Base-by-base conservation (phyloP, 306 rosid species). In the Lathyrus sativus region DNA sequence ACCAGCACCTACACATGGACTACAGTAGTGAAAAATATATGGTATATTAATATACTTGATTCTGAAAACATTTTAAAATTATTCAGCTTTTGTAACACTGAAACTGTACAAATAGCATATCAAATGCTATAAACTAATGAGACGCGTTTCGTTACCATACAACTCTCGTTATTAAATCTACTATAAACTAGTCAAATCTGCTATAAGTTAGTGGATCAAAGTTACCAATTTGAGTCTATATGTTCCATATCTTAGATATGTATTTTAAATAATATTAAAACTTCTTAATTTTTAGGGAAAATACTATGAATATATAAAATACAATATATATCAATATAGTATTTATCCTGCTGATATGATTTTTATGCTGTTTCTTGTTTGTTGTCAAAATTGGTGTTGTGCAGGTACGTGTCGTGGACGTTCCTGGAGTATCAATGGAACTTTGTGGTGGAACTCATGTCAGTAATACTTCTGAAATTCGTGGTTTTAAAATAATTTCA, bases 391-490 rank as follows among this genome's bases (percentile, higher is more conserved):
- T 75, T 81, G 80, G 53, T 71, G 50, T 63, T 28, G 54, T 81
- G 72, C 75, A 93, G 98, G 98, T 93, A 64, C 96, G 96, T 22
- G 98, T 93, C 55, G 91, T 93, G 69, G 98, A 93, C 80, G 96
- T 90, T 76, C 98, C 96, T 18, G 96, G 95, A 65, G 95, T 90
- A 63, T 93, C 98, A 6, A 78, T 93, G 96, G 98, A 93, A 83
- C 98, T 93, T 68, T 93, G 98, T 67, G 96, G 98, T 7, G 97
- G 98, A 61, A 93, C 98, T 69, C 98, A 93, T 78, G 96, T 90
- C 56, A 61, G 78, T 76, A 88, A 84, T 76, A 93, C 96, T 76
- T 87, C 93, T 72, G 98, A 93, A 81, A 90, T 93, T 63, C 96
- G 97, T 46, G 97, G 96, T 63, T 90, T 93, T 84, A 90, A 85